Conservation (phyloP, 1,139 yeast genomes). For the Diutina rugosa region DNA sequence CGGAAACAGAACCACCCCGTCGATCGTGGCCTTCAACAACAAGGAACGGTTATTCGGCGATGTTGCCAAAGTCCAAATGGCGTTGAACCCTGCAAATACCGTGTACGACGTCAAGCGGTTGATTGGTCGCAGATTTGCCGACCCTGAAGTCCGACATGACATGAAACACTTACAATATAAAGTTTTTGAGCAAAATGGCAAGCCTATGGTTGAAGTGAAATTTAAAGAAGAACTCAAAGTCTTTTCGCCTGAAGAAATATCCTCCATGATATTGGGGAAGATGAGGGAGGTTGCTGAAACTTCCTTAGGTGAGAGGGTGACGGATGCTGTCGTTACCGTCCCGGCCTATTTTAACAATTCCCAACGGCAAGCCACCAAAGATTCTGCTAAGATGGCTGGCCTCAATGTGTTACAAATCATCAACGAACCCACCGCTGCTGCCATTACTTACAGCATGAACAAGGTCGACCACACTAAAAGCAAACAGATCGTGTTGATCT, state of each 20-base stretch:
- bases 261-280: slow-evolving; percentile 84
- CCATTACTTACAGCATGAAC: slow-evolving; percentile 94
- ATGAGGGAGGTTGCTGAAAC: slow-evolving; percentile 93
- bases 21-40: slow-evolving; percentile 75
- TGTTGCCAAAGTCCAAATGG: slow-evolving; percentile 89
- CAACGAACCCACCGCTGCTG: slow-evolving; percentile 98
- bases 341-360: slow-evolving; percentile 98
- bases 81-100: slow-evolving; percentile 68
- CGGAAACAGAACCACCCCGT: slow-evolving; percentile 92
- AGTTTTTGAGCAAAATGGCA: slow-evolving; percentile 55
- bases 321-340: slow-evolving; percentile 92
- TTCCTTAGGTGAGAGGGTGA: slow-evolving; percentile 76
- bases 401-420: slow-evolving; percentile 88
- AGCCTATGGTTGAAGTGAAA: slow-evolving; percentile 69
- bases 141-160: slow-evolving; percentile 70
- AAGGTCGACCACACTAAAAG: slow-evolving; percentile 59
- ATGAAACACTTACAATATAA: slow-evolving; percentile 69
- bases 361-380: slow-evolving; percentile 97
- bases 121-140: slow-evolving; percentile 68
- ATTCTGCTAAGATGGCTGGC: slow-evolving; percentile 95
- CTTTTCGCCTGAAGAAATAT: slow-evolving; percentile 82
- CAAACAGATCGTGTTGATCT: slow-evolving; percentile 27
- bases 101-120: slow-evolving; percentile 78
- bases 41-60: slow-evolving; percentile 88
- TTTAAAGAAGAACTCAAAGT: slow-evolving; percentile 49